Conservation (phyloP, 1,284 basidiomycete genomes). For the Irpex sp. region DNA sequence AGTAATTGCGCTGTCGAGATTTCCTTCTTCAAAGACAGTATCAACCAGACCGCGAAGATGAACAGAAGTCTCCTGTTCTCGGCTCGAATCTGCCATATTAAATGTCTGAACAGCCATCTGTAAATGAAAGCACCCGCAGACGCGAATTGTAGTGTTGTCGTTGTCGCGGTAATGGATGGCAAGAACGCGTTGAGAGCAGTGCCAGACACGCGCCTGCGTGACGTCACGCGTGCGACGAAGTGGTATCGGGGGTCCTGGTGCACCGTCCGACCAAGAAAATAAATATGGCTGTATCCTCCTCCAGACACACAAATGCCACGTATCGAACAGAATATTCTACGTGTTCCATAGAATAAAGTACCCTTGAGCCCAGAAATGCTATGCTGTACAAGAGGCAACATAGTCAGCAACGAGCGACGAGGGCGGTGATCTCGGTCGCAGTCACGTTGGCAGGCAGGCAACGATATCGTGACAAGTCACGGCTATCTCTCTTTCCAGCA, state of each 20-base stretch:
- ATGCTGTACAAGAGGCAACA: constrained; percentile 1
- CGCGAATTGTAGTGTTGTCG: not conserved
- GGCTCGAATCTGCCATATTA: not conserved
- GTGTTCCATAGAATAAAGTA: not conserved
- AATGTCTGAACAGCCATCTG: not conserved
- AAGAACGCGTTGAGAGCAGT: not conserved
- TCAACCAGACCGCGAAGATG: constrained; percentile 37
- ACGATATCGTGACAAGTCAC: not conserved
- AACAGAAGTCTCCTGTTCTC: not conserved
- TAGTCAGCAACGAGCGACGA: not conserved
- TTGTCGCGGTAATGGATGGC: not conserved
- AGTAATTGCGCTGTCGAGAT: constrained; percentile 61
- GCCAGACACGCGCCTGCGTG: not conserved
- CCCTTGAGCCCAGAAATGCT: not conserved
- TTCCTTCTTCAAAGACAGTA: constrained; percentile 68
- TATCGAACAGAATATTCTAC: not conserved
- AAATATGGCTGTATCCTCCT: too few relatives aligned
- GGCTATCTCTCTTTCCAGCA: constrained; percentile 1
- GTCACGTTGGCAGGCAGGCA: not conserved
- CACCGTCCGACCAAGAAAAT: too few relatives aligned
- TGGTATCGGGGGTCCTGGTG: not conserved
- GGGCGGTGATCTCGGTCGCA: not conserved
- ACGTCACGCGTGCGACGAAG: not conserved
- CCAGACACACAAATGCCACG: not conserved
- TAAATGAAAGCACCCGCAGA: not conserved